Conservation (phyloP, 2,329 filamentous ascomycete species). For the Calonectria fujianensis region DNA sequence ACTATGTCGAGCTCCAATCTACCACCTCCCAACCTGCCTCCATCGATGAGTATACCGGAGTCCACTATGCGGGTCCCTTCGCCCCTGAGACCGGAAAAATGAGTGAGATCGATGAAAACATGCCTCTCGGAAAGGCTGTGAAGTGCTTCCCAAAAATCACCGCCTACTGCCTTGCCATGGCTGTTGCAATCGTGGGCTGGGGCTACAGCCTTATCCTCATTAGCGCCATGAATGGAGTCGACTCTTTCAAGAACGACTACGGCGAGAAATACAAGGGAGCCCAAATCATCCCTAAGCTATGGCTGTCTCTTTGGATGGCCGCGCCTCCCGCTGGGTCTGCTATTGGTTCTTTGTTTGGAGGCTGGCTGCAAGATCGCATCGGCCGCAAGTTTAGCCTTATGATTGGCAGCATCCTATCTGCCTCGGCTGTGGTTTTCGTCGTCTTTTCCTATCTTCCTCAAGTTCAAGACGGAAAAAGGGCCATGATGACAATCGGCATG, state of each 20-base stretch:
- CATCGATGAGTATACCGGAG: slow-evolving; percentile 28
- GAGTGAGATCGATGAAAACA: slow-evolving; percentile 41
- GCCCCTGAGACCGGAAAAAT: not conserved
- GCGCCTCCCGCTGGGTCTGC: slow-evolving; percentile 51
- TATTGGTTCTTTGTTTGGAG: slow-evolving; percentile 51
- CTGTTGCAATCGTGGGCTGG: slow-evolving; percentile 56
- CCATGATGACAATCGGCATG: slow-evolving; percentile 53
- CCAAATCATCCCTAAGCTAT: slow-evolving; percentile 52
- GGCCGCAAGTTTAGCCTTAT: slow-evolving; percentile 53
- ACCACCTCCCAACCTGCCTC: slow-evolving; percentile 34
- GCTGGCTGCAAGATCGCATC: slow-evolving; percentile 55
- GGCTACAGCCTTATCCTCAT: slow-evolving; percentile 56
- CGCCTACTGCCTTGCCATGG: slow-evolving; percentile 53
- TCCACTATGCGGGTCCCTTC: slow-evolving; percentile 27
- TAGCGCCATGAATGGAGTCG: slow-evolving; percentile 54
- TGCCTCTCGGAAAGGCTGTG: slow-evolving; percentile 53
- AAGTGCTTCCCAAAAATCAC: slow-evolving; percentile 54
- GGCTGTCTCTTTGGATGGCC: slow-evolving; percentile 56
- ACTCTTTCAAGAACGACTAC: slow-evolving; percentile 56
- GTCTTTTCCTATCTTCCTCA: slow-evolving; percentile 54
- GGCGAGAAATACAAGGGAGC: slow-evolving; percentile 51
- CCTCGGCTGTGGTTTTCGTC: slow-evolving; percentile 50
- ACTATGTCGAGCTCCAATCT: slow-evolving; percentile 26
- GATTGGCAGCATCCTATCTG: slow-evolving; percentile 52
- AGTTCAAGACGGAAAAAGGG: slow-evolving; percentile 41